Conservation (phyloP, 768 basidiomycete genomes). For the Pleurotus citrinopileatus region DNA sequence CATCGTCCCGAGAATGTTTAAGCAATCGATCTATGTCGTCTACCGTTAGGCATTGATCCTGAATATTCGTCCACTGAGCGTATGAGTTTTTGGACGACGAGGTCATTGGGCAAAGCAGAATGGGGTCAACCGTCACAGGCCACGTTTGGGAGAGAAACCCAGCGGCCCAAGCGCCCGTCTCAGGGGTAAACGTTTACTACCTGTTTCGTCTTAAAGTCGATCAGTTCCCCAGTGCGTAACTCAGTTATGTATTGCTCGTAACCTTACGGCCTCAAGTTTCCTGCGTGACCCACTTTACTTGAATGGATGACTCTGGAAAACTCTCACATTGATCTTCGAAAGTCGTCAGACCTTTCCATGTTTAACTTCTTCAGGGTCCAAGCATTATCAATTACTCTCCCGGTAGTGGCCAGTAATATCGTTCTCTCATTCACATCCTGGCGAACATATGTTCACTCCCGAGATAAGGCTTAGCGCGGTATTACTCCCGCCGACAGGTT, state of each 20-base stretch:
- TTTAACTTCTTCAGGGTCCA: neutral
- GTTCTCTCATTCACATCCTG: neutral
- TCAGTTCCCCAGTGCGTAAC: no score
- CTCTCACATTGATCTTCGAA: neutral
- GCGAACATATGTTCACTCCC: neutral
- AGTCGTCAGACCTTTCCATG: neutral
- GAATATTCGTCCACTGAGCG: constrained; percentile 53
- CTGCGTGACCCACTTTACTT: no score
- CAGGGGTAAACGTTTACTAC: no score
- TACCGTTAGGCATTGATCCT: constrained; percentile 55
- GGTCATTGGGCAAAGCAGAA: constrained; percentile 33
- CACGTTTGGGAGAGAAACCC: neutral
- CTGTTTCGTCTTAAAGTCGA: no score
- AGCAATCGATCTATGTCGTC: constrained; percentile 48
- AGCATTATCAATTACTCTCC: neutral
- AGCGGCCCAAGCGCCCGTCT: neutral
- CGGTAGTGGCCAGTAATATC: neutral
- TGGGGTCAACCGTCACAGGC: neutral
- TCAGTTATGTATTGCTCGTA: no score
- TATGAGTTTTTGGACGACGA: constrained; percentile 32
- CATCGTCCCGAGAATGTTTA: constrained; percentile 54
- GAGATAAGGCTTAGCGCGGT: neutral
- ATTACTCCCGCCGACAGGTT: neutral
- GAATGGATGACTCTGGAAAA: no score
- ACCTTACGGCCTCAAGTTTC: no score